Base-by-base conservation (phyloP, 352 stramenopile genomes). In the Phytophthora boehmeriae region DNA sequence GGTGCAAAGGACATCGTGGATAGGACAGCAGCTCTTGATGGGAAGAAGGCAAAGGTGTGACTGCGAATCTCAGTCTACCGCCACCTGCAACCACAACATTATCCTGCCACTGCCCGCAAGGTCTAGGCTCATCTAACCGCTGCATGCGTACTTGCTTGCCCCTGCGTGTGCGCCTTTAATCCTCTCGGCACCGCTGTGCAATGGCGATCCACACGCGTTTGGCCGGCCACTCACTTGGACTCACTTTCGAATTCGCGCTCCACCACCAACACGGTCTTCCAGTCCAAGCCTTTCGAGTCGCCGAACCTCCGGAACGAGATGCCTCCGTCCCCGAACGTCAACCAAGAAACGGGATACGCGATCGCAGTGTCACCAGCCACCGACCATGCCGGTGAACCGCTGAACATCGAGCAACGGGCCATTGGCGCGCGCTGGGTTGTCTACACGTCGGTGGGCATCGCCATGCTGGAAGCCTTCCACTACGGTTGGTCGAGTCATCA, bases 401-500 rank as follows among this genome's bases (percentile, higher is more conserved):
- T 63, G 17, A 42, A 45, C 35, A 55, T 69, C 22, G 39, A 68
- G 10, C 41, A 63, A 14, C 60, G 66, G 0, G 49, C 56, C n/a
- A 32, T 73, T 23, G 43, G 32, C 2, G 68, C 75, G 5, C 63
- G 46, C n/a, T 70, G 70, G 41, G 61, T 80, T 25, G 66, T 86
- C 19, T 87, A 87, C 60, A 45, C 61, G 23, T 77, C 70, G 17
- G 56, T 68, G 0, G 50, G 53, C 28, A 44, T 78, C 20, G 73
- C 66, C 19, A 64, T 81, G 27, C 56, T 84, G 10, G 54, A 80
- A 22, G 59, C 72, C 3, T 67, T 83, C 49, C 78, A 89, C 52
- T 81, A 77, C 59, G 76, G 79, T 45, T 89, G 79, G 79, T 77
- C 68, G 8, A 68, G 69, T 19, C 61, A 64, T 20, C 74, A 89